Conservation (phyloP, 441 rosid species). For the Aleurites moluccanus region DNA sequence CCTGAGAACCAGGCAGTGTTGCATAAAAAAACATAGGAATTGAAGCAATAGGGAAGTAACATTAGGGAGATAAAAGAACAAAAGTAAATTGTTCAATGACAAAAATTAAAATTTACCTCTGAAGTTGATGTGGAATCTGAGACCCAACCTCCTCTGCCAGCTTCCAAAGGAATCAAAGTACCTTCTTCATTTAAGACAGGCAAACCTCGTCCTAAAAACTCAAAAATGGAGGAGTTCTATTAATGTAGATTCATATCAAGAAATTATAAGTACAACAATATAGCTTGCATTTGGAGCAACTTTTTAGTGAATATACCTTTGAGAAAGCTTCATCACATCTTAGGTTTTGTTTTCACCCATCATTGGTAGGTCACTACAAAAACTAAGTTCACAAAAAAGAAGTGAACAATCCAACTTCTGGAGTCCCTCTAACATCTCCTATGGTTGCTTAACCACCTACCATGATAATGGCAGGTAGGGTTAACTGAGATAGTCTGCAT, state of each 20-base stretch:
- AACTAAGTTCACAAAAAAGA: background rate
- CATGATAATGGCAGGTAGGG: background rate
- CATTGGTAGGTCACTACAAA: background rate
- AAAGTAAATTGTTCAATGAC: background rate
- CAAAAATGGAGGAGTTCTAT: conserved; percentile 8
- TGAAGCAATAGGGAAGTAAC: background rate
- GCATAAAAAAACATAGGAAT: background rate
- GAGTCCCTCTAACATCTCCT: background rate
- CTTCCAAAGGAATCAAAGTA: conserved; percentile 52
- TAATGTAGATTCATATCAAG: background rate
- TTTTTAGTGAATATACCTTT: background rate
- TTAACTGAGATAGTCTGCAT: background rate
- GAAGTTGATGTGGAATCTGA: conserved; percentile 51
- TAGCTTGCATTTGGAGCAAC: background rate
- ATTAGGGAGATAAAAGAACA: background rate
- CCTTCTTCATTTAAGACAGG: conserved; percentile 92
- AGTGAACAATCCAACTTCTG: conserved; percentile 9
- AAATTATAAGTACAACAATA: background rate
- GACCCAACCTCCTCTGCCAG: conserved; percentile 57
- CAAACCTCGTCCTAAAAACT: conserved; percentile 60
- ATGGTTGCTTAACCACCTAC: background rate
- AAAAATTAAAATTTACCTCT: conserved; percentile 51
- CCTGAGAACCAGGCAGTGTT: background rate
- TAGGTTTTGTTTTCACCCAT: conserved; percentile 7
- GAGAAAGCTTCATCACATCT: background rate